Base-by-base conservation (phyloP, 1,284 basidiomycete genomes). In the Cystobasidiaceae sp. region DNA sequence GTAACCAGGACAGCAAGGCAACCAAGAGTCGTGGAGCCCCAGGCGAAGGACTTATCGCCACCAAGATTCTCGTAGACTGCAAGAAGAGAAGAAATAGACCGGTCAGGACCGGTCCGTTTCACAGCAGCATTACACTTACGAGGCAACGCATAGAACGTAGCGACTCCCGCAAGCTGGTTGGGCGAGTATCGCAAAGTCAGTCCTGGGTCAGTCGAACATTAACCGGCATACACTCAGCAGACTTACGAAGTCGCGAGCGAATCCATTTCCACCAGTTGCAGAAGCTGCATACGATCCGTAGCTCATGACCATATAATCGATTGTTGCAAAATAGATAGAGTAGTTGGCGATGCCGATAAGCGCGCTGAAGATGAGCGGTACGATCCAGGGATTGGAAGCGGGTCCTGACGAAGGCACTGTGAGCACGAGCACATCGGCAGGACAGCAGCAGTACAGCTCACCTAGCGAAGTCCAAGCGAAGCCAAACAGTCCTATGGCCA, bases 381-480 rank as follows among this genome's bases (percentile, higher is more conserved):
- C 79, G 39, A 79, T 79, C 78, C 78, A 79, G 59, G 74, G 76
- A 3, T 73, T 71, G 1, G 71, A 59, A 1, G 78, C 19, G 5
- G 52, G 37, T 15, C 34, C 52, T 43, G 34, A 2, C 25, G 5
- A 6, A 72, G 72, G 71, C 30, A 70, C 1, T n/a, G n/a, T n/a
- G n/a, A n/a, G n/a, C n/a, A n/a, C n/a, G n/a, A n/a, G n/a, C n/a
- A n/a, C n/a, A 2, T 21, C 17, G 8, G 45, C 23, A 13, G 23
- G n/a, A 25, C 11, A 13, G 45, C 45, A 46, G 13, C n/a, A n/a
- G n/a, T n/a, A n/a, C n/a, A 13, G 9, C 52, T 43, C 25, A 32
- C 79, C 79, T 5, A 75, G 67, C 1, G 74, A 76, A 0, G 78
- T 79, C 77, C 78, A 80, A 0, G 79, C 79, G 66, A 80, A 80